Percentiles rank a stretch among this genome's conserved stretches.
Evolutionary conservation across 495 filamentous ascomycete genomes (phyloP).

Genomic region (Hypomontagnella submonticulosa): DNA sequence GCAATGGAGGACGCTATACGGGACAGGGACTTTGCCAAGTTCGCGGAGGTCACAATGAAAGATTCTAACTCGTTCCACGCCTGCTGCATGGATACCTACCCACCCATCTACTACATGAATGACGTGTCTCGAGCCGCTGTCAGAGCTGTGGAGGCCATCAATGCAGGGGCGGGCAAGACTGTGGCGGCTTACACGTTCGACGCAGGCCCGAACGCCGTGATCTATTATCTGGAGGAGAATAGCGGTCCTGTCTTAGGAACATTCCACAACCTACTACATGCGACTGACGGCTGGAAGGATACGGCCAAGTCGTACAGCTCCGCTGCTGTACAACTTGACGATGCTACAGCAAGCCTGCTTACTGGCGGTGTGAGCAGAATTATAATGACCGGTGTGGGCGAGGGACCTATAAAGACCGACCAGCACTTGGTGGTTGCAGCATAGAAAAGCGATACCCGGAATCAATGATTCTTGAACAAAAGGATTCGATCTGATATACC

Average conservation of each 20-base stretch:
- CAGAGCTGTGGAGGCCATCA: slow-evolving; percentile 87
- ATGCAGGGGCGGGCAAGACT: slow-evolving; percentile 73
- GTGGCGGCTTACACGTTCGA: slow-evolving; percentile 97
- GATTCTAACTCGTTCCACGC: slow-evolving; percentile 98
- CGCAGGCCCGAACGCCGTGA: slow-evolving; percentile 94
- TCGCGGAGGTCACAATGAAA: slow-evolving; percentile 91
- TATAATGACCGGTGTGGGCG: slow-evolving; percentile 90
- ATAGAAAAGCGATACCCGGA: too few relatives aligned
- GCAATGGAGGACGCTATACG: slow-evolving; percentile 84
- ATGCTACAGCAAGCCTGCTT: slow-evolving; percentile 67
- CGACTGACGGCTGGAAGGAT: slow-evolving; percentile 71
- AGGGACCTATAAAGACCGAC: slow-evolving; percentile 82
- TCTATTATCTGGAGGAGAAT: slow-evolving; percentile 89
- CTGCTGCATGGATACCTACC: slow-evolving; percentile 91
- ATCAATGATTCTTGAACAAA: too few relatives aligned
- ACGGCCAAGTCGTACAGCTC: slow-evolving; percentile 58
- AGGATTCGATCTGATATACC: too few relatives aligned
- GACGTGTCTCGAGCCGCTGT: slow-evolving; percentile 89
- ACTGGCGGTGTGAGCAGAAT: slow-evolving; percentile 84
- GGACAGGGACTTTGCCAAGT: slow-evolving; percentile 82
- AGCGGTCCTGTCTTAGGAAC: slow-evolving; percentile 74
- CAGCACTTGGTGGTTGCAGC: slow-evolving; percentile 67
- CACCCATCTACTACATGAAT: slow-evolving; percentile 98
- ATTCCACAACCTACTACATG: slow-evolving; percentile 67
- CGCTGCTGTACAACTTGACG: slow-evolving; percentile 65